Base-by-base conservation (phyloP, 441 rosid genomes). In the Erodium trifolium region DNA sequence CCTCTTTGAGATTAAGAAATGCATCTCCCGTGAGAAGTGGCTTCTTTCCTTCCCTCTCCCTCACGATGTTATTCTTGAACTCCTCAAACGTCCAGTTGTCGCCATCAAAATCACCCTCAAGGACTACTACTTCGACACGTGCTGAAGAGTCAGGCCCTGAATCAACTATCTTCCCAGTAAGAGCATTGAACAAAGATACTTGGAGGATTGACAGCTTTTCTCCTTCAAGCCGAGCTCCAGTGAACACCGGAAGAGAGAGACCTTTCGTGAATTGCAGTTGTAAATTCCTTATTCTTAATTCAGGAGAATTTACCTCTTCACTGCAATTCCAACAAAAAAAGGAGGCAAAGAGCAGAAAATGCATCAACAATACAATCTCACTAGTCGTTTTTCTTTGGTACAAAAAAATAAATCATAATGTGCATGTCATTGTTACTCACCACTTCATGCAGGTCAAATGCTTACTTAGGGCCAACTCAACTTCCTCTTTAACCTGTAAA, bases 11-110 rank as follows among this genome's bases (percentile, higher is more conserved):
- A 80, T 82, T 79, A 60, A 81, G 71, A 79, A 82, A 66, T 31
- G 82, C 80, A 67, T 88, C 97, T 77, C 99, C 99, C 7, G 78
- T 82, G 57, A 94, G 91, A 78, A 94, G 91, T 27, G 93, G 87
- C 76, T 88, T 94, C 83, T 92, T 92, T 75, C 99, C 99, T 78
- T 86, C 88, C 74, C 99, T 87, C 78, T 92, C 98, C 80, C 84
- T 87, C 5, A 94, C 97, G 79, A 90, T 86, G 73, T 94, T 90
- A 76, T 78, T 87, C 79, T 78, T 84, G 77, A 94, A 84, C 47
- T 92, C 96, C 71, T 90, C 93, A 73, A 70, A 69, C 29, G 92
- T 84, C 93, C 96, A 94, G 71, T 77, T 80, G 62, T 83, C 91
- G n/a, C 82, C 79, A 68, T 89, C 90, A 79, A 94, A 87, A 80